These are phyloP conservation scores for Cordyceps javanica DNA, from an alignment of 2,329 filamentous ascomycete genomes.

Conservation along the genomic window DNA sequence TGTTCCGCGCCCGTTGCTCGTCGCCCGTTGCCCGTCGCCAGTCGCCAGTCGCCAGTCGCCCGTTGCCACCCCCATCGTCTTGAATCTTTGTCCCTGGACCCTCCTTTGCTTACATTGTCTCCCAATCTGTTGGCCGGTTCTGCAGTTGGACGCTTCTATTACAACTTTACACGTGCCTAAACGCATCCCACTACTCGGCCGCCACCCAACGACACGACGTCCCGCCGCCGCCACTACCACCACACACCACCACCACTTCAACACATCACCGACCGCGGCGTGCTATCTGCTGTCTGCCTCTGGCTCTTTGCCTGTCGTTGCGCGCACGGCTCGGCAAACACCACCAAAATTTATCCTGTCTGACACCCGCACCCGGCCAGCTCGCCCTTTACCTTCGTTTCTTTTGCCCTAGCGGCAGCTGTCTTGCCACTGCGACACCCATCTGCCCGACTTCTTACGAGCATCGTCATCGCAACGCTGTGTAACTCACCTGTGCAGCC, in stretches of 20 bases:
- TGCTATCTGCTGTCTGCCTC: not conserved
- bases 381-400: not conserved
- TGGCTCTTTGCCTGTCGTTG: not conserved
- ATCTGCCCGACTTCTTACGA: not conserved
- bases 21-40: not conserved
- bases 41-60: not conserved
- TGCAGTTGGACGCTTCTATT: not conserved
- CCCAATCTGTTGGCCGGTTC: slow-evolving; percentile 5
- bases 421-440: not conserved
- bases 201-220: not conserved
- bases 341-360: not conserved
- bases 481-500: not conserved
- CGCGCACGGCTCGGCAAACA: not conserved
- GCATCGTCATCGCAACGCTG: slow-evolving; percentile 6
- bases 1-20: not conserved
- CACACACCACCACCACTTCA: not conserved
- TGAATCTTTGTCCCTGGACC: not conserved
- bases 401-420: not conserved
- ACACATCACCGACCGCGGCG: not conserved
- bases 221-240: not conserved
- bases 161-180: slow-evolving; percentile 1
- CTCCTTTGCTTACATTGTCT: slow-evolving; percentile 7
- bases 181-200: not conserved
- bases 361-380: not conserved
- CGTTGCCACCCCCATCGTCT: not conserved